Base-by-base conservation (phyloP, 139 green algal species). In the Chlorella sorokiniana region DNA sequence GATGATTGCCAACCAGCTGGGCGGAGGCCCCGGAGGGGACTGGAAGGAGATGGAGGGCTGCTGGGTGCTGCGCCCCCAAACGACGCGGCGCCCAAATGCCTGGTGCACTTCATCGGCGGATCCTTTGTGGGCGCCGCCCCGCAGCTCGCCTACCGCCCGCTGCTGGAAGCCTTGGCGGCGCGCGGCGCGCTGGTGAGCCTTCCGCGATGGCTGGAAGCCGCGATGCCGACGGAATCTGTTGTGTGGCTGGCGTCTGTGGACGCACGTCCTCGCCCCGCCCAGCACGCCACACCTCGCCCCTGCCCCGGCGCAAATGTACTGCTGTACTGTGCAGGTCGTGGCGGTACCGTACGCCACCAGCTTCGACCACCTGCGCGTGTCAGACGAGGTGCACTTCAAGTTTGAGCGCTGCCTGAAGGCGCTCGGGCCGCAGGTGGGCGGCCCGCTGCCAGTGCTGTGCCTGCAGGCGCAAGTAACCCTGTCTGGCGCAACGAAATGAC, bases 111-210 rank as follows among this genome's bases (percentile, higher is more conserved):
- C 83, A 81, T 96, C 35, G 96, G 96, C 14, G 96, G 92, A 11
- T 93, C 93, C 33, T 98, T 98, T 86, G 93, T 98, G 33, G 96
- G 95, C 1, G 95, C 95, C 16, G 93, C 95, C 3, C 95, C 96
- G 25, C 94, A 98, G 88, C 80, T 96, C 33, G 86, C 90, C 0
- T 97, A 95, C 84, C 54, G 90, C 3, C 83, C 93, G 3, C 92
- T 98, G 62, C 84, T 97, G 35, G 93, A 97, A 83, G 79, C 78
- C 31, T 87, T 98, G 33, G 89, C 93, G 6, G 86, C 88, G n/a
- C 83, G 94, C 0, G 88, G 91, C n/a, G 82, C 93, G 5, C 45
- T 96, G 81, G 88, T 93, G 81, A 78, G 88, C 7, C 27, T 64
- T 29, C 61, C n/a, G 8, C 61, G 4, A 67, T 35, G 25, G 4